These are phyloP conservation scores for Tricholoma furcatifolium DNA, from an alignment of 768 basidiomycete genomes.

Conservation along the genomic window DNA sequence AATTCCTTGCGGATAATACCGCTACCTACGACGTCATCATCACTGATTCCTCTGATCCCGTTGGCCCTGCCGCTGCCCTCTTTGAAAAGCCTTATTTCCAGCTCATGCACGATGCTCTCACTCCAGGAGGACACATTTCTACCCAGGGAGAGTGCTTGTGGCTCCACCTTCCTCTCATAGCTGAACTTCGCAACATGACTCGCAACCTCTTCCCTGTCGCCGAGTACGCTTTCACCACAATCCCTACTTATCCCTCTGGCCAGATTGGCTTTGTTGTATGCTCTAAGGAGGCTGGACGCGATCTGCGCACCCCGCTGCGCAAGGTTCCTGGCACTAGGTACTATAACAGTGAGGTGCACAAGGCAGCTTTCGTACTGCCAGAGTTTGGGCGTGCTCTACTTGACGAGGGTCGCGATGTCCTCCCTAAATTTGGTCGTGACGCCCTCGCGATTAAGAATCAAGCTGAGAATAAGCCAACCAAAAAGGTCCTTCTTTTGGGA, in stretches of 20 bases:
- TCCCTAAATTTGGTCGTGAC: conserved; percentile 74
- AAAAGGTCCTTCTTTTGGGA: conserved; percentile 85
- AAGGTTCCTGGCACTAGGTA: conserved; percentile 72
- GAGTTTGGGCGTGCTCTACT: conserved; percentile 81
- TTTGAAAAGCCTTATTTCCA: conserved; percentile 98
- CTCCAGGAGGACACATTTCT: conserved; percentile 88
- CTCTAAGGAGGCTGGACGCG: conserved; percentile 70
- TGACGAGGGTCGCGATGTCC: conserved; percentile 67
- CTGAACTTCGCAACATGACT: conserved; percentile 67
- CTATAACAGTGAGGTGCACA: conserved; percentile 83
- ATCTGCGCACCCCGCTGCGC: conserved; percentile 73
- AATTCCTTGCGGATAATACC: conserved; percentile 88
- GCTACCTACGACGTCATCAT: conserved; percentile 95
- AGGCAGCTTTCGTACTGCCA: conserved; percentile 85
- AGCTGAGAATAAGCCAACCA: conserved; percentile 38
- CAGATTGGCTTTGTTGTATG: conserved; percentile 95
- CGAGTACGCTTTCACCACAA: conserved; percentile 94
- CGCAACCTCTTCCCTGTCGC: conserved; percentile 73
- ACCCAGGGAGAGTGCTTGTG: conserved; percentile 97
- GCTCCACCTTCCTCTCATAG: conserved; percentile 89
- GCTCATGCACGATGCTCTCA: conserved; percentile 86
- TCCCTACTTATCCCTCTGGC: conserved; percentile 98
- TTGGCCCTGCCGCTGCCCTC: conserved; percentile 90
- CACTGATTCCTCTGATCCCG: conserved; percentile 98
- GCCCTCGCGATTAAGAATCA: conserved; percentile 40